Base-by-base conservation (phyloP, 305 asterid species). In the Salvia sclarea region DNA sequence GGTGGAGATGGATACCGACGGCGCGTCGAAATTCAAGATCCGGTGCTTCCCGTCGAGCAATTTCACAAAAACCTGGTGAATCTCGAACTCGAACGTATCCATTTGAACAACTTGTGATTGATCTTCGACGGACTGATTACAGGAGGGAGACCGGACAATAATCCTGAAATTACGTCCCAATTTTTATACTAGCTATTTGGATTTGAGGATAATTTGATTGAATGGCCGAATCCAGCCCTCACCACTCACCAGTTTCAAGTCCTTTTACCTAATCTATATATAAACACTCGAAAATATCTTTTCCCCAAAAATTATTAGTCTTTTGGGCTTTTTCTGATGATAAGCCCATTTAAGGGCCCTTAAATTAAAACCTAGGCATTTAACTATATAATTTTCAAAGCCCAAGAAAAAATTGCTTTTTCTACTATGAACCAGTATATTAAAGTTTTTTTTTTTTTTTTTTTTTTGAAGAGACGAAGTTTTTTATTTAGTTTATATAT, bases 41-140 rank as follows among this genome's bases (percentile, higher is more conserved):
- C 61, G 80, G 81, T 91, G 97, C 69, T 81, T 88, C 0, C 96
- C 96, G 37, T 88, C 86, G 48, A 88, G 81, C 73, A 85, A 81
- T 83, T 88, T 91, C 54, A 91, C 85, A 20, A 86, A 73, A 17
- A 94, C 82, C 78, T 94, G 96, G 75, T 85, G 84, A 50, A 78
- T 80, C 40, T 16, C 76, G 14, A 76, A 64, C 62, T 68, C 83
- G 21, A 20, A 43, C 70, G 21, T 50, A 70, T 80, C 89, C 92
- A 84, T 82, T 50, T 12, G 41, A 22, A 48, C 30, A 54, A 50
- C 53, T 16, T 45, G 3, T 5, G 48, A 73, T 43, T 14, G 35
- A 2, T 1, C 28, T 14, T 55, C 30, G n/a, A 12, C 14, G 16
- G 48, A 22, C 65, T 20, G 50, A 74, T 33, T 25, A 1, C 5